Conservation (phyloP, 495 filamentous ascomycete species). For the Lichenothelia convexa region DNA sequence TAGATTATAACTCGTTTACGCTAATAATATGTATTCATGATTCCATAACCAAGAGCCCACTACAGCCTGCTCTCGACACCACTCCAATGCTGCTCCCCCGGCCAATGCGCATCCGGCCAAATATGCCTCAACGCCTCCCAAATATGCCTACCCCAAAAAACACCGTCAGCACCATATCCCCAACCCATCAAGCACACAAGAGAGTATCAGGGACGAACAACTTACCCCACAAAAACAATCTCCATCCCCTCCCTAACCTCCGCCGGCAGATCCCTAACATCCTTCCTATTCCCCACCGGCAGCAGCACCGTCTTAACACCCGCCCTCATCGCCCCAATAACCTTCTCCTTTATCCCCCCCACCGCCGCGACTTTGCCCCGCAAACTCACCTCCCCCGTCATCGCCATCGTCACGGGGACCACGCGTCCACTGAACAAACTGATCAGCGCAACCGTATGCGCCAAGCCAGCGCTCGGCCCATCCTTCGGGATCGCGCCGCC, state of each 20-base stretch:
- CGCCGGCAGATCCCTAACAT: conserved; percentile 76
- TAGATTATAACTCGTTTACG: too few species aligned
- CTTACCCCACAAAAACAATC: conserved; percentile 77
- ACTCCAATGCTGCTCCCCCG: conserved; percentile 43
- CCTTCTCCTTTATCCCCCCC: conserved; percentile 96
- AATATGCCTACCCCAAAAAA: conserved; percentile 52
- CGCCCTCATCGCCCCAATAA: conserved; percentile 83
- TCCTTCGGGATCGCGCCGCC: conserved; percentile 92
- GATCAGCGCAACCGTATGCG: conserved; percentile 84
- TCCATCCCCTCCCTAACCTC: conserved; percentile 78
- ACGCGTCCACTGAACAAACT: conserved; percentile 76
- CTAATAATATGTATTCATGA: too few species aligned
- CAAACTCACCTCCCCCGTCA: conserved; percentile 91
- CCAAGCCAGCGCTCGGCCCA: conserved; percentile 72
- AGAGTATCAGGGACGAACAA: conserved; percentile 4
- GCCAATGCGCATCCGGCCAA: conserved; percentile 74
- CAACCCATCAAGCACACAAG: conserved; percentile 16
- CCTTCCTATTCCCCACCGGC: conserved; percentile 77
- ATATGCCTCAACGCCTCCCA: conserved; percentile 73
- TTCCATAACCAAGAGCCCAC: background rate
- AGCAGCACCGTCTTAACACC: conserved; percentile 90
- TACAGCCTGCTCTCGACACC: conserved; percentile 45
- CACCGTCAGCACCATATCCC: conserved; percentile 2
- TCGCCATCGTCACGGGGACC: conserved; percentile 82
- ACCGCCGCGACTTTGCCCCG: conserved; percentile 76